Percentiles rank a stretch among this genome's conserved stretches.
Conservation (phyloP, 352 stramenopile species). For the Phytophthora uliginosa region DNA sequence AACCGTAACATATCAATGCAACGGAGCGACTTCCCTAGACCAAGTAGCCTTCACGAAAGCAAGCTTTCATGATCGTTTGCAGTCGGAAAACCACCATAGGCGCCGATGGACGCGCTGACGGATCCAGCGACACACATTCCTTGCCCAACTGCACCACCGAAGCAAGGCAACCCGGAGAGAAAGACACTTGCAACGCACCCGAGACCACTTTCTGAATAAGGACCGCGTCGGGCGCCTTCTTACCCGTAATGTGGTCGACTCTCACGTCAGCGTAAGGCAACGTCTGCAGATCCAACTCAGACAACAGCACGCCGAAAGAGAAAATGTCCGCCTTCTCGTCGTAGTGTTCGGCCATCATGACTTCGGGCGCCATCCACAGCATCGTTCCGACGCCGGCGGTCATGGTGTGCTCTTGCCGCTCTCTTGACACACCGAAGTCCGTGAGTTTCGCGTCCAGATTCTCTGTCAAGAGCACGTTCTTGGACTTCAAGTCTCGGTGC, state of each 20-base stretch:
- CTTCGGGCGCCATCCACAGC: conserved; percentile 51
- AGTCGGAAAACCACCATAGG: conserved; percentile 29
- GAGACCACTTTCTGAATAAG: conserved; percentile 30
- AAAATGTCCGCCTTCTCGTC: conserved; percentile 48
- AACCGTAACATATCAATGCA: too few species aligned
- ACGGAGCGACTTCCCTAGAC: too few species aligned
- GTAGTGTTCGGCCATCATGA: conserved; percentile 47
- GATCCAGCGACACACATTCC: conserved; percentile 22
- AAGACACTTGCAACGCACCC: conserved; percentile 17
- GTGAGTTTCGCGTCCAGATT: conserved; percentile 46
- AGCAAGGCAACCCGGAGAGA: conserved; percentile 10
- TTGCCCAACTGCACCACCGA: conserved; percentile 19
- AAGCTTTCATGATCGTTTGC: conserved; percentile 26
- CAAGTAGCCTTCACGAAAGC: too few species aligned
- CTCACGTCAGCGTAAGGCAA: conserved; percentile 28
- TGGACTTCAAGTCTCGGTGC: conserved; percentile 51
- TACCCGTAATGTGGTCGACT: conserved; percentile 7
- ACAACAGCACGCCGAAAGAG: conserved; percentile 44
- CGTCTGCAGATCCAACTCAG: conserved; percentile 34
- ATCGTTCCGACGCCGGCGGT: conserved; percentile 39
- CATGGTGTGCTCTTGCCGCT: conserved; percentile 39
- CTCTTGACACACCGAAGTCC: conserved; percentile 46
- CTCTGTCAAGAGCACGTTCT: conserved; percentile 46
- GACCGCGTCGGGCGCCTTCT: conserved; percentile 17
- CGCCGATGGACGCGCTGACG: conserved; percentile 16